Percentiles rank a stretch among this genome's conserved stretches.
Conservation (phyloP, 2,329 filamentous ascomycete genomes). For the Aureobasidium sp. region DNA sequence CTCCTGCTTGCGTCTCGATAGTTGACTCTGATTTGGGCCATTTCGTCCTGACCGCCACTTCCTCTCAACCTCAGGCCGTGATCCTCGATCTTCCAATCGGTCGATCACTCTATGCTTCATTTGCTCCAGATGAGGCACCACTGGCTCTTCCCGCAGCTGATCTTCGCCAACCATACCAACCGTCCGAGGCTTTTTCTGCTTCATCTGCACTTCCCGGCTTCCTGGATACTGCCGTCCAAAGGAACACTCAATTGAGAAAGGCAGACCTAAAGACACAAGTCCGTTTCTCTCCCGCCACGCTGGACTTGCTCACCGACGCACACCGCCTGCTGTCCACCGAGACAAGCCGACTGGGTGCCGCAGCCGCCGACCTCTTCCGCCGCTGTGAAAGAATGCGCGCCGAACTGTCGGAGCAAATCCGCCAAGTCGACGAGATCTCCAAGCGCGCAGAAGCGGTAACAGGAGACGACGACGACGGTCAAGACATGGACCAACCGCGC, state of each 20-base stretch:
- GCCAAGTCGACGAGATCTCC: constrained; percentile 56
- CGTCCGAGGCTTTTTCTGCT: constrained; percentile 51
- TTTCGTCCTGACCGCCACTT: constrained; percentile 43
- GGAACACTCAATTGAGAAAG: constrained; percentile 46
- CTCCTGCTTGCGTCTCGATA: constrained; percentile 37
- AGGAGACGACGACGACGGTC: constrained; percentile 45
- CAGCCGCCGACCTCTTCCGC: constrained; percentile 64
- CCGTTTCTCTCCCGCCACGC: constrained; percentile 58
- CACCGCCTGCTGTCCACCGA: constrained; percentile 64
- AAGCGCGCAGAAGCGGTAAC: constrained; percentile 58
- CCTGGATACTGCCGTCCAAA: constrained; percentile 45
- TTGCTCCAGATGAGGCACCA: constrained; percentile 12
- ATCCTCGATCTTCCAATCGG: constrained; percentile 40
- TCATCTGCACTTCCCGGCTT: constrained; percentile 48
- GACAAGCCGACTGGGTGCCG: constrained; percentile 58
- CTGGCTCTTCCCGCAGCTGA: constrained; percentile 39
- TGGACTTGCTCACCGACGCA: constrained; percentile 62
- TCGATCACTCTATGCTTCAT: constrained; percentile 16
- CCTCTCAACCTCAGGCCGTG: constrained; percentile 41
- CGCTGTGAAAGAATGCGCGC: constrained; percentile 58
- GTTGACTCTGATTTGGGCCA: constrained; percentile 50
- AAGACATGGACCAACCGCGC: constrained; percentile 8
- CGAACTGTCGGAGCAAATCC: constrained; percentile 60
- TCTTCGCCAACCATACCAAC: constrained; percentile 58
- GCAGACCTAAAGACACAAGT: constrained; percentile 58